Percentiles rank a stretch among this genome's conserved stretches.
These are phyloP conservation scores for Penicillium riverlandense DNA, from an alignment of 495 filamentous ascomycete genomes.

Conservation along the genomic window DNA sequence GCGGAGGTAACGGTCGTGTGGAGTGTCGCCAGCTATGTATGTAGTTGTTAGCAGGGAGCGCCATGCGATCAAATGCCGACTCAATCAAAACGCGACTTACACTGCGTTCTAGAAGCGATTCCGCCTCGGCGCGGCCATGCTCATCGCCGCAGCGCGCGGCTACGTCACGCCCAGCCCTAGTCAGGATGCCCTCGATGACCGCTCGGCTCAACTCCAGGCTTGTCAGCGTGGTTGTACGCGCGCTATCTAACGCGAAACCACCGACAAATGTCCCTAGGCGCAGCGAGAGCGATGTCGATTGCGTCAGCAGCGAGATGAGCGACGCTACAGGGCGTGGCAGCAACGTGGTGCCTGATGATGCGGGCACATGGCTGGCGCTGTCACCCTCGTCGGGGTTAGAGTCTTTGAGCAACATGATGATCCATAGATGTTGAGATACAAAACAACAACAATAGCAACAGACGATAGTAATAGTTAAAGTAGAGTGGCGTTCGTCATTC, in stretches of 20 bases:
- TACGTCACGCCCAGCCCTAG: constrained; percentile 63
- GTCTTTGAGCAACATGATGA: neutral
- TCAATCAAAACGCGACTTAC: constrained; percentile 20
- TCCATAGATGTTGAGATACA: neutral
- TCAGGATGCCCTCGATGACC: constrained; percentile 59
- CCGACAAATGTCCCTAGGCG: constrained; percentile 64
- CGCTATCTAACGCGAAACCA: constrained; percentile 56
- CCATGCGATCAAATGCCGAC: neutral
- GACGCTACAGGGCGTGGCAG: constrained; percentile 61
- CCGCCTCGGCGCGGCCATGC: constrained; percentile 52
- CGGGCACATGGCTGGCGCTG: constrained; percentile 19
- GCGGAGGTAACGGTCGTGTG: constrained; percentile 58
- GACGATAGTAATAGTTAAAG: too few relatives aligned
- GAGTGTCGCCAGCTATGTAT: constrained; percentile 44
- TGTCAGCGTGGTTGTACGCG: constrained; percentile 61
- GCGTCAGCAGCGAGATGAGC: constrained; percentile 60
- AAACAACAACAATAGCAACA: too few relatives aligned
- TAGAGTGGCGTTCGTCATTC: too few relatives aligned
- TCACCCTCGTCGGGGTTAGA: neutral
- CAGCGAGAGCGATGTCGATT: constrained; percentile 62
- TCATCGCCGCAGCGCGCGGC: constrained; percentile 46
- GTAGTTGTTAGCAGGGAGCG: neutral
- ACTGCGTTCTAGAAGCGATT: constrained; percentile 54
- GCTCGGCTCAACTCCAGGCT: constrained; percentile 61
- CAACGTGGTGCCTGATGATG: constrained; percentile 48